Evolutionary conservation across 257 asterid genomes (phyloP).

Genomic region (Hygrophila difformis): DNA sequence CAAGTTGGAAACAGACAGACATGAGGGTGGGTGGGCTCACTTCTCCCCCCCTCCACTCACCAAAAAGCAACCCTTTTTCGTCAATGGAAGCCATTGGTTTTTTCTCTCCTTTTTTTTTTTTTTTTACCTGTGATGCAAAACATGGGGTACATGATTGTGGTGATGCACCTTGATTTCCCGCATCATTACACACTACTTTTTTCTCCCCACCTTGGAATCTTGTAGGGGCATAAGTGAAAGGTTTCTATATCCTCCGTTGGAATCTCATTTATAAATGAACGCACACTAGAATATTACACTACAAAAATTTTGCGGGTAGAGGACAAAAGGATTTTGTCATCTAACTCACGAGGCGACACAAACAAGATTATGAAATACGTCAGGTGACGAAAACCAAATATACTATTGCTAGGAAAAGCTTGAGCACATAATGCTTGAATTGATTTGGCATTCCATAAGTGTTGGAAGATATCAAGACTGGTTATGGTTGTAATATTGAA

Average conservation of each 20-base stretch:
- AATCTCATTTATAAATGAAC: slow-evolving; percentile 26
- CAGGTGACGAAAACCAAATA: too few species aligned
- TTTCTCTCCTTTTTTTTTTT: not conserved
- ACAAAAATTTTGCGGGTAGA: too few species aligned
- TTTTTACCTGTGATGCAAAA: not conserved
- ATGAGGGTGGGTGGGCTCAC: slow-evolving; percentile 39
- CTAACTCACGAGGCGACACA: too few species aligned
- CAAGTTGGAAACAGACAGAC: slow-evolving; percentile 18
- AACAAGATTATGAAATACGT: too few species aligned
- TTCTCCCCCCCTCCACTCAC: slow-evolving; percentile 34
- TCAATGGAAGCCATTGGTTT: slow-evolving; percentile 26
- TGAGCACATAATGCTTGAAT: too few species aligned
- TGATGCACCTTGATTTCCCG: slow-evolving; percentile 29
- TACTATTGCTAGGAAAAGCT: too few species aligned
- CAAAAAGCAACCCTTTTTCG: slow-evolving; percentile 21
- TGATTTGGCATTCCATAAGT: too few species aligned
- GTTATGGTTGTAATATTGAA: too few species aligned
- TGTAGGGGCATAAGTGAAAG: slow-evolving; percentile 30
- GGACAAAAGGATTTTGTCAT: too few species aligned
- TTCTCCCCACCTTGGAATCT: slow-evolving; percentile 25
- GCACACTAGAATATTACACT: too few species aligned
- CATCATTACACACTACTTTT: slow-evolving; percentile 28
- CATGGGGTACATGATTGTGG: slow-evolving; percentile 13
- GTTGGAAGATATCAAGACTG: too few species aligned
- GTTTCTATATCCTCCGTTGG: slow-evolving; percentile 22